A percentile compares a stretch with the other conserved stretches of the same genome.
Evolutionary conservation across 495 filamentous ascomycete species (phyloP).

Genomic region (Neurospora sp.): DNA sequence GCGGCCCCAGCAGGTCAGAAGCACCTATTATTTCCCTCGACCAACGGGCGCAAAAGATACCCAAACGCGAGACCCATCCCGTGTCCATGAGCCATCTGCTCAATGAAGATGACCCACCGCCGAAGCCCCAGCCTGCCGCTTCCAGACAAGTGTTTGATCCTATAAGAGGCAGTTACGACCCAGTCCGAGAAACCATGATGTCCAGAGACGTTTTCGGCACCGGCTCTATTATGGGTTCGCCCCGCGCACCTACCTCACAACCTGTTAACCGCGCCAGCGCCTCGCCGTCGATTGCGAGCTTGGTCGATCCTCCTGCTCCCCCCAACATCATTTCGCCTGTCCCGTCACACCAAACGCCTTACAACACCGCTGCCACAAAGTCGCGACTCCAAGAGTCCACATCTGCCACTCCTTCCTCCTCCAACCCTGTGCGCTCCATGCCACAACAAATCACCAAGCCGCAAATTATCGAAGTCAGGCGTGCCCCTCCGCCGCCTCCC

Average conservation of each 20-base stretch:
- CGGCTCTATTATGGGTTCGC: slow-evolving; percentile 40
- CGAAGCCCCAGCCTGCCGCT: slow-evolving; percentile 32
- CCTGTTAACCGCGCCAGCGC: slow-evolving; percentile 62
- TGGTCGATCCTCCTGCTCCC: slow-evolving; percentile 64
- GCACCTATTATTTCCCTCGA: slow-evolving; percentile 14
- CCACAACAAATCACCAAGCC: slow-evolving; percentile 28
- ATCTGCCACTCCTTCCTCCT: slow-evolving; percentile 21
- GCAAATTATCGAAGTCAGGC: slow-evolving; percentile 23
- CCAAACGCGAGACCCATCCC: slow-evolving; percentile 30
- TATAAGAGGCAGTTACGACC: slow-evolving; percentile 61
- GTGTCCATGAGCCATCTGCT: slow-evolving; percentile 42
- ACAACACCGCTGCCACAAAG: slow-evolving; percentile 13
- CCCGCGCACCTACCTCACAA: slow-evolving; percentile 32
- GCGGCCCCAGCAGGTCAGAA: not conserved
- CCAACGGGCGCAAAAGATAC: slow-evolving; percentile 16
- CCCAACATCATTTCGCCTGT: slow-evolving; percentile 34
- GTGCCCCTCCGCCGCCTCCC: slow-evolving; percentile 21
- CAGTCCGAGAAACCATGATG: slow-evolving; percentile 39
- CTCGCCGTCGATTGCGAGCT: slow-evolving; percentile 80
- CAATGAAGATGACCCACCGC: slow-evolving; percentile 34
- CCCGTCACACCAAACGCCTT: slow-evolving; percentile 34
- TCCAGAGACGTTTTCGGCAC: slow-evolving; percentile 40
- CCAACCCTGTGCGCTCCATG: slow-evolving; percentile 12
- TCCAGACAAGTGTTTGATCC: slow-evolving; percentile 83
- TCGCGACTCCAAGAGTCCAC: slow-evolving; percentile 20